These are phyloP conservation scores for Elongisporangium undulatum DNA, from an alignment of 352 stramenopile species.

Conservation along the genomic window DNA sequence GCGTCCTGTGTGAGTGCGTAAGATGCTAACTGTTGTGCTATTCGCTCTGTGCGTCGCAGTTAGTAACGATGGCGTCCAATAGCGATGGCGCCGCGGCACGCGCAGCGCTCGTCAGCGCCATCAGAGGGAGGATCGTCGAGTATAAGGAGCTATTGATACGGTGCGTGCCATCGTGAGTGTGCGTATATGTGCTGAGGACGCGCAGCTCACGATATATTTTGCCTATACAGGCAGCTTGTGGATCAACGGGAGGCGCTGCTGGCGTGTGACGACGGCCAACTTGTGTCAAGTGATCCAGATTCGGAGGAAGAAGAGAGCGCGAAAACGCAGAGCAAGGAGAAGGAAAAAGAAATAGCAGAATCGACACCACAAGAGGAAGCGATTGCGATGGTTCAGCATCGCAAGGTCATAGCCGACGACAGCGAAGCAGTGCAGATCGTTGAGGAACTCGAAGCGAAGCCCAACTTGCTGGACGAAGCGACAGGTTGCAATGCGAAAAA, in stretches of 20 bases:
- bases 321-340: constrained; percentile 5
- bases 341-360: constrained; percentile 10
- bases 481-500: neutral
- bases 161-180: constrained; percentile 25
- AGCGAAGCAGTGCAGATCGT: neutral
- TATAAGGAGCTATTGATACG: constrained; percentile 68
- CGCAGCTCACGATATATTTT: constrained; percentile 1
- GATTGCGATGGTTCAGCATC: neutral
- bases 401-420: no score
- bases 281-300: neutral
- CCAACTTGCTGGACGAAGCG: neutral
- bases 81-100: constrained; percentile 23
- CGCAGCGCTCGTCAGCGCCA: constrained; percentile 38
- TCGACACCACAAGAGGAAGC: neutral
- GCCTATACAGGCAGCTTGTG: constrained; percentile 42
- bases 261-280: constrained; percentile 1
- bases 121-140: constrained; percentile 63
- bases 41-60: constrained; percentile 25
- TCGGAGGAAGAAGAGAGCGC: constrained; percentile 10
- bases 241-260: constrained; percentile 43
- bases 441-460: neutral
- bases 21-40: constrained; percentile 11
- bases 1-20: constrained; percentile 5
- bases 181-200: neutral
- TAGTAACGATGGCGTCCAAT: constrained; percentile 50